Conservation (phyloP, 169 alveolate species). For the Cryptosporidium felis region DNA sequence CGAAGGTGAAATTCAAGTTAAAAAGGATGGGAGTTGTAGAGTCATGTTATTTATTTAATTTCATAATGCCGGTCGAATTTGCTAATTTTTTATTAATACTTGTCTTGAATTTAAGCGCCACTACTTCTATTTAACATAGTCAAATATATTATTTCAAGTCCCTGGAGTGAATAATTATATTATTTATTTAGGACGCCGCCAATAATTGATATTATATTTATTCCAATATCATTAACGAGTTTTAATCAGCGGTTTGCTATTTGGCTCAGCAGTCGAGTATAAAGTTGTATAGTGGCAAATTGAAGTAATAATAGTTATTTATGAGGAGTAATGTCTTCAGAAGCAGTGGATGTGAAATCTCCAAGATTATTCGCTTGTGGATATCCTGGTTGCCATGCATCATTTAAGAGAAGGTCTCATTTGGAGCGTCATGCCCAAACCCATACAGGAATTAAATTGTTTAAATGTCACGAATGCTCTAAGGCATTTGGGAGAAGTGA, state of each 20-base stretch:
- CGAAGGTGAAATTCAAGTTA: no score
- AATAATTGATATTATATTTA: slow-evolving; percentile 17
- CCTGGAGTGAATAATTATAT: slow-evolving; percentile 59
- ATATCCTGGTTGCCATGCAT: slow-evolving; percentile 72
- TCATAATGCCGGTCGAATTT: background rate
- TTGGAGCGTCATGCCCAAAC: slow-evolving; percentile 71
- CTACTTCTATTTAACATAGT: slow-evolving; percentile 19
- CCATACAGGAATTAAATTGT: slow-evolving; percentile 69
- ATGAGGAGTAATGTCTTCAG: slow-evolving; percentile 72
- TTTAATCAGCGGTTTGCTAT: slow-evolving; percentile 40
- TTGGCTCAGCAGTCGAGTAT: slow-evolving; percentile 34
- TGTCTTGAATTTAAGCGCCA: slow-evolving; percentile 65
- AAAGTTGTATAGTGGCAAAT: slow-evolving; percentile 3
- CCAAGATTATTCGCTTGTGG: slow-evolving; percentile 72
- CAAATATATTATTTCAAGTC: slow-evolving; percentile 18
- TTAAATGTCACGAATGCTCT: slow-evolving; percentile 70
- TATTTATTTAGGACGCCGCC: slow-evolving; percentile 61
- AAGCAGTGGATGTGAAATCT: slow-evolving; percentile 71
- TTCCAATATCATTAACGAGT: slow-evolving; percentile 49
- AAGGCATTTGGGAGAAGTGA: slow-evolving; percentile 71
- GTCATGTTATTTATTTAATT: background rate
- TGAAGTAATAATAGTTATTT: slow-evolving; percentile 37
- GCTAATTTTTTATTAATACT: background rate
- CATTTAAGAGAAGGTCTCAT: slow-evolving; percentile 70
- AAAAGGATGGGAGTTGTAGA: no score